Evolutionary conservation across 176 grass and related monocot genomes (phyloP).

Genomic region (Poa annua): DNA sequence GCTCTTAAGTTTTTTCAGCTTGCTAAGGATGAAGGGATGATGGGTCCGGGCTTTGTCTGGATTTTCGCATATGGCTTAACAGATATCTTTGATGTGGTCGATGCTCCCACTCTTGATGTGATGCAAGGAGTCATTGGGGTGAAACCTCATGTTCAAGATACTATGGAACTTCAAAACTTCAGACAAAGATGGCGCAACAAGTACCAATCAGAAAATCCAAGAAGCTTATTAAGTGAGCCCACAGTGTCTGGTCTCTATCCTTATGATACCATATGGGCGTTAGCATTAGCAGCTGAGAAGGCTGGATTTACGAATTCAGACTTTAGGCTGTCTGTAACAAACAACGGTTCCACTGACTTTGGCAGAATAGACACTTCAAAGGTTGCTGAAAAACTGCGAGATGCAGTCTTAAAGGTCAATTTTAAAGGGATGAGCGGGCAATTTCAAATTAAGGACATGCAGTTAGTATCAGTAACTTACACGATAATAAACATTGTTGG

Average conservation of each 20-base stretch:
- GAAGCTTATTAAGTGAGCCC: conserved; percentile 39
- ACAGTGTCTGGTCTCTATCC: conserved; percentile 61
- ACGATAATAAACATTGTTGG: conserved; percentile 65
- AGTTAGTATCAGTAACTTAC: conserved; percentile 52
- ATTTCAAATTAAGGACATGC: conserved; percentile 55
- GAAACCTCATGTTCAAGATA: conserved; percentile 57
- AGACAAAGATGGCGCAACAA: conserved; percentile 47
- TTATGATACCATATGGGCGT: conserved; percentile 79
- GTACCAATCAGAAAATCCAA: conserved; percentile 47
- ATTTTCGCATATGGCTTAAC: conserved; percentile 69
- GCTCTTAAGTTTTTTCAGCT: conserved; percentile 61
- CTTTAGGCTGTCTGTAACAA: conserved; percentile 29
- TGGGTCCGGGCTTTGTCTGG: conserved; percentile 66
- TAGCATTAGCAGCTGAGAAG: conserved; percentile 60
- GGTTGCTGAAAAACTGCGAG: conserved; percentile 38
- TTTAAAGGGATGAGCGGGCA: conserved; percentile 50
- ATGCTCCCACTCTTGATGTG: conserved; percentile 54
- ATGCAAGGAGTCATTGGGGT: conserved; percentile 83
- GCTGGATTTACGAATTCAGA: conserved; percentile 33
- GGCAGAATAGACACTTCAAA: conserved; percentile 51
- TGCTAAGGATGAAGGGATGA: conserved; percentile 64
- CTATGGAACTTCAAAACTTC: conserved; percentile 32
- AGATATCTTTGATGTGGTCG: conserved; percentile 56
- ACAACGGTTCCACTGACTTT: conserved; percentile 55
- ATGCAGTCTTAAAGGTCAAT: conserved; percentile 39